These are phyloP conservation scores for Mayamaea pseudoterrestris DNA, from an alignment of 108 stramenopile species.

Conservation along the genomic window DNA sequence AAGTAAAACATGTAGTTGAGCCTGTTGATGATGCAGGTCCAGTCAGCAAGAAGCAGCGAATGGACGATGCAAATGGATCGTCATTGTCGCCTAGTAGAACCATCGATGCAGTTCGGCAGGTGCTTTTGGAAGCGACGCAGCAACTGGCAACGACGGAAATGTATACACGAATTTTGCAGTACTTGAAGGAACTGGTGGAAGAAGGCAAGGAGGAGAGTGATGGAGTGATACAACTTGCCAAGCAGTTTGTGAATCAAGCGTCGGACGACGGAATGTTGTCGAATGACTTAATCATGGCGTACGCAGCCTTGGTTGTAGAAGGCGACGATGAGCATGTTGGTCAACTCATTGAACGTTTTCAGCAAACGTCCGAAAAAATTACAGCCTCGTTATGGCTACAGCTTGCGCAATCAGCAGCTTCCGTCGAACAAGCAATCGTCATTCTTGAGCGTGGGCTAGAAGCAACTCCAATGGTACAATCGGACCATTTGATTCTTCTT, in stretches of 20 bases:
- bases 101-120: slow-evolving; percentile 30
- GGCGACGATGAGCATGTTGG: slow-evolving; percentile 22
- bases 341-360: slow-evolving; percentile 11
- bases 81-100: too few relatives aligned
- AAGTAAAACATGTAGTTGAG: slow-evolving; percentile 6
- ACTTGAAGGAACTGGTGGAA: slow-evolving; percentile 13
- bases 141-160: slow-evolving; percentile 39
- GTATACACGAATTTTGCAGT: slow-evolving; percentile 31
- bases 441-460: slow-evolving; percentile 39
- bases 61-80: slow-evolving; percentile 10
- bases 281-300: slow-evolving; percentile 42
- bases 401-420: too few relatives aligned
- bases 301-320: slow-evolving; percentile 22
- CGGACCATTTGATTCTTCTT: slow-evolving; percentile 28
- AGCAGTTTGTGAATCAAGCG: slow-evolving; percentile 6
- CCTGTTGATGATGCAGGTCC: slow-evolving; percentile 14
- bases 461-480: slow-evolving; percentile 31
- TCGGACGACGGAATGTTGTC: not conserved
- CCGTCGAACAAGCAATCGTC: slow-evolving; percentile 8
- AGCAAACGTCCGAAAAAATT: slow-evolving; percentile 4
- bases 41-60: slow-evolving; percentile 19
- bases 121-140: slow-evolving; percentile 46
- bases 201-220: not conserved
- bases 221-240: too few relatives aligned
- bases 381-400: slow-evolving; percentile 5